These are phyloP conservation scores for Ceratorhiza oryzae-sativae DNA, from an alignment of 1,284 basidiomycete species.

Conservation along the genomic window DNA sequence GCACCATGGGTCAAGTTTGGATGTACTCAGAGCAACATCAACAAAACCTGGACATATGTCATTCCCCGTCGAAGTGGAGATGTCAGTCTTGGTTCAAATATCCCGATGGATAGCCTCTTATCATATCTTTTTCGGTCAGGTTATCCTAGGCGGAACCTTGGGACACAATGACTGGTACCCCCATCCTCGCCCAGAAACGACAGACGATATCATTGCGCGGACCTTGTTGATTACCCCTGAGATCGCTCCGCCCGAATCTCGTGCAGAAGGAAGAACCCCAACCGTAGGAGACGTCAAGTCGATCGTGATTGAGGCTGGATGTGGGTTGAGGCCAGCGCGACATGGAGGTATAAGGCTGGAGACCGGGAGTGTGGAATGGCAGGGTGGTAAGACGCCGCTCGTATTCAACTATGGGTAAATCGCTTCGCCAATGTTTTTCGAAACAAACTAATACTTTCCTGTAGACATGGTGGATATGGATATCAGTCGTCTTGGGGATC, in stretches of 20 bases:
- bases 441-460: background rate
- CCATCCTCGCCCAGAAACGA: constrained; percentile 55
- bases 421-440: constrained; percentile 41
- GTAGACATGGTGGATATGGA: constrained; percentile 66
- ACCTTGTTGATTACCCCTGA: constrained; percentile 68
- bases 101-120: constrained; percentile 50
- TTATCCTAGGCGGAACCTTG: constrained; percentile 72
- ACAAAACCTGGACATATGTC: constrained; percentile 65
- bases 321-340: constrained; percentile 59
- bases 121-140: constrained; percentile 58
- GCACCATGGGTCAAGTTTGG: constrained; percentile 62
- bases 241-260: constrained; percentile 62
- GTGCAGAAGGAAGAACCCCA: constrained; percentile 53
- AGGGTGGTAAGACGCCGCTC: constrained; percentile 49
- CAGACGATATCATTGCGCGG: constrained; percentile 64
- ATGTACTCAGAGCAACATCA: constrained; percentile 51
- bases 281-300: constrained; percentile 68
- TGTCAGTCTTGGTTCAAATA: constrained; percentile 52
- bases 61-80: constrained; percentile 73
- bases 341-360: constrained; percentile 59
- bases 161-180: constrained; percentile 68
- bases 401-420: constrained; percentile 60
- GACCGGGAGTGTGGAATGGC: constrained; percentile 47
- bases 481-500: constrained; percentile 77
- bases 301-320: constrained; percentile 70